Base-by-base conservation (phyloP, 176 grass and related monocot genomes). In the Aegilops sharonensis region DNA sequence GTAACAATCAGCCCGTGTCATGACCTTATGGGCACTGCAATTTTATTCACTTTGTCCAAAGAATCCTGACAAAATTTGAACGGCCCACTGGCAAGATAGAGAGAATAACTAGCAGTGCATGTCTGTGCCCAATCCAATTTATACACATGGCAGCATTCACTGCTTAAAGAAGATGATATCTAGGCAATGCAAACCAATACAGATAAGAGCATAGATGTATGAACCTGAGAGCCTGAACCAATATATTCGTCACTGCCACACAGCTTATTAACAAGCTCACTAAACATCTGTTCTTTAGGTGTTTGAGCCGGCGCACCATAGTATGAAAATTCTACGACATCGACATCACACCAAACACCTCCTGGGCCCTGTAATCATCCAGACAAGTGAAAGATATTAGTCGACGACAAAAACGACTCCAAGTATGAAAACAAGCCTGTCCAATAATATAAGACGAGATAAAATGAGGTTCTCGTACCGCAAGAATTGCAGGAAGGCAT, bases 321-420 rank as follows among this genome's bases (percentile, higher is more conserved):
- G 78, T 99, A 99, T 6, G 97, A 99, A 86, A 99, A 99, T 76
- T 99, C 97, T 71, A 99, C 88, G 25, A 99, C 97, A 90, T 99
- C 97, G 34, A 99, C 97, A 93, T 99, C 93, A 87, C 97, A 99
- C 97, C 97, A 99, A 72, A 99, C 83, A 87, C 94, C 92, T 11
- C 97, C 97, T 75, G 97, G 97, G 68, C 97, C 97, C 97, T 99
- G 84, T 88, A 87, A 95, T 83, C 56, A 91, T 63, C 89, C 20
- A 64, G 65, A 31, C 71, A 90, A 89, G 87, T 85, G 81, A 85
- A 81, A 36, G 50, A 36, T 60, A 86, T 75, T 17, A 57, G 6
- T 7, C 48, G 48, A 79, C 61, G 68, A 60, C 23, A 76, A 88
- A 66, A 82, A 20, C 13, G 61, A 60, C 61, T 31, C 1, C 11